Percentiles rank a stretch among this genome's conserved stretches.
These are phyloP conservation scores for Kodamaea sp. DNA, from an alignment of 1,139 yeast species.

Conservation along the genomic window DNA sequence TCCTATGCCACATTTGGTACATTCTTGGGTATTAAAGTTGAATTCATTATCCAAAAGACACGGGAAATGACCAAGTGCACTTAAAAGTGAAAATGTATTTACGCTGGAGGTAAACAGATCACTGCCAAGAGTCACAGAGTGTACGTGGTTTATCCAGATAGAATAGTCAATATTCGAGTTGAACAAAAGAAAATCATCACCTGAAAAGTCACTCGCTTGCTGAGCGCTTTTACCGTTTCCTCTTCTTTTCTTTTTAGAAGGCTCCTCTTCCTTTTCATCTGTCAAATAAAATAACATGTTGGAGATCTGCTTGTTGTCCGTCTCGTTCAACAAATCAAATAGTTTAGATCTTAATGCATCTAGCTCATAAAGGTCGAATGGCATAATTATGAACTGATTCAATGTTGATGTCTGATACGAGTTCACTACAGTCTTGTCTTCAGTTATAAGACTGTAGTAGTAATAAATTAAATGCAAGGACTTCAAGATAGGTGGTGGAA, in stretches of 20 bases:
- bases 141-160: slow-evolving; percentile 28
- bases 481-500: slow-evolving; percentile 15
- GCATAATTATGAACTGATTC: slow-evolving; percentile 15
- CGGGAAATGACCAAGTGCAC: slow-evolving; percentile 45
- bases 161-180: slow-evolving; percentile 12
- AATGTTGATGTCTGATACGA: slow-evolving; percentile 18
- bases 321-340: slow-evolving; percentile 9
- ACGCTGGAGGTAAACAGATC: slow-evolving; percentile 7
- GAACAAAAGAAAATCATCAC: slow-evolving; percentile 2
- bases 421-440: slow-evolving; percentile 12
- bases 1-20: slow-evolving; percentile 43
- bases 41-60: slow-evolving; percentile 41
- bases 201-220: not conserved
- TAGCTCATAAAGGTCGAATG: slow-evolving; percentile 22
- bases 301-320: slow-evolving; percentile 7
- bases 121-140: not conserved
- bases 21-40: slow-evolving; percentile 29
- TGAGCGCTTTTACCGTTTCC: not conserved
- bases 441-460: slow-evolving; percentile 13
- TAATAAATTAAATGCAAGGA: slow-evolving; percentile 24
- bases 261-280: slow-evolving; percentile 5
- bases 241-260: slow-evolving; percentile 1
- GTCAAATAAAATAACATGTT: slow-evolving; percentile 10
- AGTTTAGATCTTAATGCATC: slow-evolving; percentile 14
- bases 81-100: slow-evolving; percentile 29